Evolutionary conservation across 2,329 filamentous ascomycete species (phyloP).

Genomic region (Verticillium nonalfalfae): DNA sequence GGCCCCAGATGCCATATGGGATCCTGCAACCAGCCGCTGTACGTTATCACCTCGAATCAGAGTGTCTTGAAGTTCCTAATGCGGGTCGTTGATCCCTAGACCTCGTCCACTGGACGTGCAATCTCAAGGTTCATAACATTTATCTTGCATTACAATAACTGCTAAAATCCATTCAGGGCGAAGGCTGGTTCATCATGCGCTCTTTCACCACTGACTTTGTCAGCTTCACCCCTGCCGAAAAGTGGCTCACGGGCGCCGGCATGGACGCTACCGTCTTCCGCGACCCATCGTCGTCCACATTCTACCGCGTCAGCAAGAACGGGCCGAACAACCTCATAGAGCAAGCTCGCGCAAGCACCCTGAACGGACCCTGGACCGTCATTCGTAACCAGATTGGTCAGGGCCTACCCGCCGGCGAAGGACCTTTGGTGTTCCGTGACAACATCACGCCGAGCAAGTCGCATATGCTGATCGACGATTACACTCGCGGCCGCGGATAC

Average conservation of each 20-base stretch:
- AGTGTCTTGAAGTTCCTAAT: background rate
- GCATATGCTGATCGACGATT: slow-evolving; percentile 12
- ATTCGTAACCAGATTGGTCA: slow-evolving; percentile 8
- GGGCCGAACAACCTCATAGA: slow-evolving; percentile 10
- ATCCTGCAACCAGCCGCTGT: slow-evolving; percentile 11
- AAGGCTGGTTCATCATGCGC: slow-evolving; percentile 8
- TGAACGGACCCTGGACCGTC: slow-evolving; percentile 8
- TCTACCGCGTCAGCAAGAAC: slow-evolving; percentile 11
- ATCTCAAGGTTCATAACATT: slow-evolving; percentile 1
- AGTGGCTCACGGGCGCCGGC: slow-evolving; percentile 3
- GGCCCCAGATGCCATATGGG: slow-evolving; percentile 32
- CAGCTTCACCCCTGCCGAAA: slow-evolving; percentile 8
- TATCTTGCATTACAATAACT: too few relatives aligned
- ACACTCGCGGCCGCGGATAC: slow-evolving; percentile 10
- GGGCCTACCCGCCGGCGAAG: slow-evolving; percentile 10
- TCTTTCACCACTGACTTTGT: slow-evolving; percentile 10
- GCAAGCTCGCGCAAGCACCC: slow-evolving; percentile 4
- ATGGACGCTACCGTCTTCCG: slow-evolving; percentile 11
- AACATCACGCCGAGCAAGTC: slow-evolving; percentile 9
- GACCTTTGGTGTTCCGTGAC: slow-evolving; percentile 11
- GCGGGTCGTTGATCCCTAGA: background rate
- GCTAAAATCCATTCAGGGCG: background rate
- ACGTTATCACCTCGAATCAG: background rate
- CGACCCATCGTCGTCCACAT: slow-evolving; percentile 3
- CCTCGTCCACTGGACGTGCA: slow-evolving; percentile 3